These are phyloP conservation scores for Arachis stenosperma DNA, from an alignment of 306 rosid species.

Conservation along the genomic window DNA sequence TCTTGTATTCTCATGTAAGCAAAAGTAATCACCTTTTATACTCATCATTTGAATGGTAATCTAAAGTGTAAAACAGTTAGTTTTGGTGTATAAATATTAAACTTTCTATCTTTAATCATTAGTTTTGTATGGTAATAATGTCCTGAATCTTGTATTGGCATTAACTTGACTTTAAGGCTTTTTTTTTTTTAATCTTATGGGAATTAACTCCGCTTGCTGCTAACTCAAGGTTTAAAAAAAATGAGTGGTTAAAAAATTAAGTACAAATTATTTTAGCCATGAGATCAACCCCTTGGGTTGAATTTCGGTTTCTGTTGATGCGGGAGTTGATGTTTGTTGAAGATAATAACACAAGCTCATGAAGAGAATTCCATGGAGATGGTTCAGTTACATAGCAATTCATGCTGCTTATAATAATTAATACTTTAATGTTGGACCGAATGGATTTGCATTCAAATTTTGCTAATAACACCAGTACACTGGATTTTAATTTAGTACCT, in stretches of 20 bases:
- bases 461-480: not conserved
- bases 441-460: conserved; percentile 26
- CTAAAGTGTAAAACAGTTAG: not conserved
- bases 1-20: too few relatives aligned
- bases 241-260: not conserved
- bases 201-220: not conserved
- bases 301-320: not conserved
- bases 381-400: not conserved
- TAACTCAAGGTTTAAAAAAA: not conserved
- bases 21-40: too few relatives aligned
- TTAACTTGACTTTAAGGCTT: not conserved
- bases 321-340: not conserved
- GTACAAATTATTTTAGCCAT: not conserved
- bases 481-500: conserved; percentile 5
- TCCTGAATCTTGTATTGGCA: not conserved
- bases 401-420: conserved; percentile 12
- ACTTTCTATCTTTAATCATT: too few relatives aligned
- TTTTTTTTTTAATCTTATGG: not conserved
- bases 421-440: conserved; percentile 22
- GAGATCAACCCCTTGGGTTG: not conserved
- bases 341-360: not conserved
- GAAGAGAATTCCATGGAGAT: not conserved
- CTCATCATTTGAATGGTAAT: not conserved
- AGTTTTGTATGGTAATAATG: not conserved
- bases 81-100: too few relatives aligned